Evolutionary conservation across 2,329 filamentous ascomycete genomes (phyloP).

Genomic region (Arachnopeziza araneosa): DNA sequence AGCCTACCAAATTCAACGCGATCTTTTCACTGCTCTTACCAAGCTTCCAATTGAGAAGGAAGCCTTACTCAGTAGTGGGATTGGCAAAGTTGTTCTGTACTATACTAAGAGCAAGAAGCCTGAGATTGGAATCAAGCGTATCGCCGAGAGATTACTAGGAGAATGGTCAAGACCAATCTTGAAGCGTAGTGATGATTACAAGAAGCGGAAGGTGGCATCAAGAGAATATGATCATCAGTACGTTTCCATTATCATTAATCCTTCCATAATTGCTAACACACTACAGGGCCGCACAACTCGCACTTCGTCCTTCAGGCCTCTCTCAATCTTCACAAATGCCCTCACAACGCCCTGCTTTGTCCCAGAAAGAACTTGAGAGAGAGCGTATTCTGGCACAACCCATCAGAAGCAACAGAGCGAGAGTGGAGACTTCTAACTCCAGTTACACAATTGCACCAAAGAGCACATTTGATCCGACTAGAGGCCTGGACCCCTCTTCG

Average conservation of each 20-base stretch:
- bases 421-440: slow-evolving; percentile 32
- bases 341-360: slow-evolving; percentile 23
- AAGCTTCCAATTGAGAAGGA: slow-evolving; percentile 89
- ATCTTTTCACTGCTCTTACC: slow-evolving; percentile 76
- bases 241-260: slow-evolving; percentile 25
- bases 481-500: slow-evolving; percentile 41
- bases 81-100: slow-evolving; percentile 94
- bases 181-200: slow-evolving; percentile 90
- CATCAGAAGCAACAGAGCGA: slow-evolving; percentile 49
- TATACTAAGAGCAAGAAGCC: slow-evolving; percentile 94
- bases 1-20: slow-evolving; percentile 95
- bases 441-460: slow-evolving; percentile 35
- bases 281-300: slow-evolving; percentile 30
- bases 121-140: slow-evolving; percentile 83
- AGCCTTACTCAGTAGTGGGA: slow-evolving; percentile 79
- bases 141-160: slow-evolving; percentile 84
- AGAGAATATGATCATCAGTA: slow-evolving; percentile 61
- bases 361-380: slow-evolving; percentile 40
- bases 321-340: slow-evolving; percentile 25
- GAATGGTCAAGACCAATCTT: slow-evolving; percentile 96
- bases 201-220: slow-evolving; percentile 67
- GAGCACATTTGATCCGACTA: slow-evolving; percentile 53
- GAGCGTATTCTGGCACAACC: slow-evolving; percentile 54
- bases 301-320: slow-evolving; percentile 28
- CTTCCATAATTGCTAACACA: slow-evolving; percentile 8